These are phyloP conservation scores for Litsea cubeba DNA, from an alignment of 164 flowering plant species.

Conservation along the genomic window DNA sequence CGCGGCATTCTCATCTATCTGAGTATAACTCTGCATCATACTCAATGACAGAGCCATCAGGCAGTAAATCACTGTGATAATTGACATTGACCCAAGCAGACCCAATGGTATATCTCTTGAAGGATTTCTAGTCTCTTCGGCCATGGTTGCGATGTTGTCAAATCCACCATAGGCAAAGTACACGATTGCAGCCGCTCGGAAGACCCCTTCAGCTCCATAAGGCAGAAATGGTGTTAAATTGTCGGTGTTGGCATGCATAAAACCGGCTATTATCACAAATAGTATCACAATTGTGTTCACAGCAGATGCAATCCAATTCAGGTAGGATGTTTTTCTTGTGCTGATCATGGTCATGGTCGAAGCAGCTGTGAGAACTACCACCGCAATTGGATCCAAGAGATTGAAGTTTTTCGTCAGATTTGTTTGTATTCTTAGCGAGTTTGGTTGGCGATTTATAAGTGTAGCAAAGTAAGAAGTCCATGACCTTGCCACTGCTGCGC, in stretches of 20 bases:
- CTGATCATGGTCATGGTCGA: constrained; percentile 23
- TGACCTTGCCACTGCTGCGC: constrained; percentile 41
- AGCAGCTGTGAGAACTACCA: constrained; percentile 16
- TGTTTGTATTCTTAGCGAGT: constrained; percentile 23
- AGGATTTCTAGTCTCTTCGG: constrained; percentile 72
- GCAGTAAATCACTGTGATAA: constrained; percentile 65
- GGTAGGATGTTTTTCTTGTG: constrained; percentile 33
- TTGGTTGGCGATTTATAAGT: constrained; percentile 26
- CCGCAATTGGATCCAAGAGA: constrained; percentile 40
- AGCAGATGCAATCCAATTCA: constrained; percentile 27
- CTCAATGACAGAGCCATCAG: constrained; percentile 63
- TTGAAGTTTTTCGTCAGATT: constrained; percentile 24
- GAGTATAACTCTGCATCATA: constrained; percentile 57
- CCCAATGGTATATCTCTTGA: constrained; percentile 72
- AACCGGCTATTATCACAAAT: constrained; percentile 33
- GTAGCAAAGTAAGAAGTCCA: constrained; percentile 53
- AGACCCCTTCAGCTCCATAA: constrained; percentile 24
- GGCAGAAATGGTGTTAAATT: constrained; percentile 29
- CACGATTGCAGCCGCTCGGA: constrained; percentile 33
- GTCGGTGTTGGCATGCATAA: constrained; percentile 25
- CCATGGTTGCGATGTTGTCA: constrained; percentile 87
- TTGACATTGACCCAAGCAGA: constrained; percentile 63
- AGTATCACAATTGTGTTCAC: constrained; percentile 20
- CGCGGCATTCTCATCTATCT: constrained; percentile 66
- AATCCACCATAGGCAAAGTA: constrained; percentile 48